A percentile compares a stretch with the other conserved stretches of the same genome.
phyloP scores from a whole-genome alignment of 2,329 filamentous ascomycete species.

The Sphaerostilbella broomeana region DNA sequence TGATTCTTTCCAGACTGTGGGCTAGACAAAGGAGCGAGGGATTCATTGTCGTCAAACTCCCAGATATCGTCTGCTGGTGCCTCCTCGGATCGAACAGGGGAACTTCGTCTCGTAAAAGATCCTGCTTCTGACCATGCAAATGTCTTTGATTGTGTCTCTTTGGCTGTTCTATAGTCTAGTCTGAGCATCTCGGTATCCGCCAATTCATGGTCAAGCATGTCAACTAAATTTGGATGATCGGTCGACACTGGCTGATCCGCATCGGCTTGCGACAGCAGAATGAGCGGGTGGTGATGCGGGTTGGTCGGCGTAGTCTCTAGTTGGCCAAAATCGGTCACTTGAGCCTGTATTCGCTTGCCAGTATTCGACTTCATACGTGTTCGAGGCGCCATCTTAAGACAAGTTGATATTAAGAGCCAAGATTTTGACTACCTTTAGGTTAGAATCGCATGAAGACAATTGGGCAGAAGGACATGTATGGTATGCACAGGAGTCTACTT shows the following conservation, averaged over 20 bases:
- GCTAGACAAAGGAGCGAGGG: constrained; percentile 23
- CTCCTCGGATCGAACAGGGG: constrained; percentile 19
- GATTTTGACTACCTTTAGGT: too few relatives aligned
- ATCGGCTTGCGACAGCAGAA: not conserved
- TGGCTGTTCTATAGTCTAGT: constrained; percentile 9
- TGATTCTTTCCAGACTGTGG: constrained; percentile 17
- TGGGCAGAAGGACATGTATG: too few relatives aligned
- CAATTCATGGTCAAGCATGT: constrained; percentile 17
- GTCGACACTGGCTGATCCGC: not conserved
- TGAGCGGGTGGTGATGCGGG: too few relatives aligned
- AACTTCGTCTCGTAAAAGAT: constrained; percentile 24
- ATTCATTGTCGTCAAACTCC: constrained; percentile 21
- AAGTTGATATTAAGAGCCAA: too few relatives aligned
- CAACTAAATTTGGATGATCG: not conserved
- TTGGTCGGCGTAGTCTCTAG: constrained; percentile 30
- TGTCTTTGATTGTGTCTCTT: constrained; percentile 2
- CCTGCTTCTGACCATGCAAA: constrained; percentile 26
- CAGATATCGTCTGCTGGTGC: constrained; percentile 14
- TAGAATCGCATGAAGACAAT: too few relatives aligned
- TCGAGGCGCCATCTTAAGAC: constrained; percentile 1
- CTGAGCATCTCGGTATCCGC: constrained; percentile 20
- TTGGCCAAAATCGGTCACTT: constrained; percentile 21
- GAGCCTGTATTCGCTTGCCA: constrained; percentile 4
- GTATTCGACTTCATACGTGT: not conserved
- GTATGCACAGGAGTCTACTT: too few relatives aligned